These are phyloP conservation scores for Magnaporthiopsis rhizophila DNA, from an alignment of 2,329 filamentous ascomycete genomes.

Conservation along the genomic window DNA sequence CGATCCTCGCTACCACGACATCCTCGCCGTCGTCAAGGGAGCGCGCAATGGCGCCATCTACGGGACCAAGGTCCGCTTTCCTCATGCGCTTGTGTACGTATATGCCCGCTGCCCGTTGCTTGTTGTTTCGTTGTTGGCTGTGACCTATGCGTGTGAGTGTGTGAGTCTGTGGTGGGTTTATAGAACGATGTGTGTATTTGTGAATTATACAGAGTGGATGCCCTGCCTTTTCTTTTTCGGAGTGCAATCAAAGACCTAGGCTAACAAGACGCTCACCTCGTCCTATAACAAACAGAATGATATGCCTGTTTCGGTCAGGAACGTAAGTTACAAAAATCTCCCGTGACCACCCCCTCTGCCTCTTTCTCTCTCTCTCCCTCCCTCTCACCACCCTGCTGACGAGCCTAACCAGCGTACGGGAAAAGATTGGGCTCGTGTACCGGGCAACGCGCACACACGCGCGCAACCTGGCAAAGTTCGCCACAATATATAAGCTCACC, in stretches of 20 bases:
- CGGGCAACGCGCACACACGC: conserved; percentile 87
- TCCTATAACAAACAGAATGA: conserved; percentile 59
- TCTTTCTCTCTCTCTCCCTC: conserved; percentile 9
- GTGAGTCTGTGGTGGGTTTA: too few relatives aligned
- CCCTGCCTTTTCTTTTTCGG: too few relatives aligned
- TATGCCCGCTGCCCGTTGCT: too few relatives aligned
- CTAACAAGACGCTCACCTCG: background rate
- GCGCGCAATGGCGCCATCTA: conserved; percentile 96
- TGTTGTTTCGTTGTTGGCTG: too few relatives aligned
- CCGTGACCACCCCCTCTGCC: conserved; percentile 23
- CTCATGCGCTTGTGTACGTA: conserved; percentile 77
- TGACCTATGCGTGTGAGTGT: too few relatives aligned
- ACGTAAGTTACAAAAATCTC: conserved; percentile 39
- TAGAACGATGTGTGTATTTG: too few relatives aligned
- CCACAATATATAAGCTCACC: conserved; percentile 77
- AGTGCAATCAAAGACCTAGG: background rate
- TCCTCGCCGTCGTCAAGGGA: conserved; percentile 80
- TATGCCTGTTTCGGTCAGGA: conserved; percentile 90
- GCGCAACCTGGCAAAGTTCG: conserved; percentile 84
- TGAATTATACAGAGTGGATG: too few relatives aligned
- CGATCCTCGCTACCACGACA: conserved; percentile 76
- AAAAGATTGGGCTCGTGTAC: conserved; percentile 71
- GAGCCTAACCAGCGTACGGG: conserved; percentile 43
- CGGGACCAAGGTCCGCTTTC: conserved; percentile 94
- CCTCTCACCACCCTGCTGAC: background rate